Conservation (phyloP, 768 basidiomycete species). For the Russula lepida region DNA sequence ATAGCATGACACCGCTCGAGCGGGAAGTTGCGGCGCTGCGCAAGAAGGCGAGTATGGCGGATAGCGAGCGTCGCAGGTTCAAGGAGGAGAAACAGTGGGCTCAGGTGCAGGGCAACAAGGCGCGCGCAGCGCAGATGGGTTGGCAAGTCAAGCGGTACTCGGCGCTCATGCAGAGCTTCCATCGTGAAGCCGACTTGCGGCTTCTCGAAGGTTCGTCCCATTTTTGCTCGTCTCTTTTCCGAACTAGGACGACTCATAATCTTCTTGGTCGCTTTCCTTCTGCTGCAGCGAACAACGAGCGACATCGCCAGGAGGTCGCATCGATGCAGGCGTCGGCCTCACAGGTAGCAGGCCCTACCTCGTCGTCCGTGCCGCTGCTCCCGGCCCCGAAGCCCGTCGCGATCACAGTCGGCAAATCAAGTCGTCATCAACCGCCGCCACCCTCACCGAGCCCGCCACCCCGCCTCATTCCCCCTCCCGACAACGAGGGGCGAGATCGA, state of each 20-base stretch:
- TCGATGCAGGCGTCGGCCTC: conserved; percentile 18
- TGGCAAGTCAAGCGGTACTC: conserved; percentile 81
- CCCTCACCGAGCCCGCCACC: conserved; percentile 2
- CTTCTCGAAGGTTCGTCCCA: conserved; percentile 48
- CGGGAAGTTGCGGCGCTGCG: conserved; percentile 69
- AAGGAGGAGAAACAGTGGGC: conserved; percentile 89
- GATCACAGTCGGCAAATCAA: conserved; percentile 8
- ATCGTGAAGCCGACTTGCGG: conserved; percentile 65
- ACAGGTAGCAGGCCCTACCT: conserved; percentile 11
- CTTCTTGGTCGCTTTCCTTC: too few species aligned
- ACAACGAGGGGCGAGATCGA: not conserved
- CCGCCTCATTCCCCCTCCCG: conserved; percentile 8
- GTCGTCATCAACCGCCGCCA: not conserved
- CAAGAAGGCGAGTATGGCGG: conserved; percentile 71
- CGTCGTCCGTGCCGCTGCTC: not conserved
- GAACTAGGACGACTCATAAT: not conserved
- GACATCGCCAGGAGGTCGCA: conserved; percentile 21
- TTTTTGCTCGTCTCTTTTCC: not conserved
- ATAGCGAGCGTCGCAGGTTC: conserved; percentile 72
- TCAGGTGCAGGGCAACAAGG: conserved; percentile 62
- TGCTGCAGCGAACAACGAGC: conserved; percentile 23
- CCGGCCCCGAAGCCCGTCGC: conserved; percentile 9
- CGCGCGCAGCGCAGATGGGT: conserved; percentile 69
- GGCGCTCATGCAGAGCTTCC: conserved; percentile 72
- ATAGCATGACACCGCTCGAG: conserved; percentile 55